phyloP scores from a whole-genome alignment of 2,329 filamentous ascomycete species.

The Myriangium duriaei region DNA sequence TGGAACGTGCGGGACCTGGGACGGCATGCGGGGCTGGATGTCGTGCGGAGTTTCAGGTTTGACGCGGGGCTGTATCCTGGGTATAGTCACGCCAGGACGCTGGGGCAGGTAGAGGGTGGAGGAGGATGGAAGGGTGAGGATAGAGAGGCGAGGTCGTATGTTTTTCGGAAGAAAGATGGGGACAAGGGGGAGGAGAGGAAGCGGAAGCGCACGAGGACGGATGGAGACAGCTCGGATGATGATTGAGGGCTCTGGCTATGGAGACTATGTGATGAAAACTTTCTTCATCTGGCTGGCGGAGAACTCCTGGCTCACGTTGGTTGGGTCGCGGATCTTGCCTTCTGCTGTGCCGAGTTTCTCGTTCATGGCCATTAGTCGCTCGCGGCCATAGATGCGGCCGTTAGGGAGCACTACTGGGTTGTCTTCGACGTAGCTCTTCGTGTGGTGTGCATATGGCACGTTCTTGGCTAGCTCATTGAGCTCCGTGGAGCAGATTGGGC shows the following conservation, averaged over 20 bases:
- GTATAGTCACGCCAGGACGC: slow-evolving; percentile 60
- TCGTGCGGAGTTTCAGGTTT: slow-evolving; percentile 60
- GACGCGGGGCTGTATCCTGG: slow-evolving; percentile 55
- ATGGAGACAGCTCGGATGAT: slow-evolving; percentile 15
- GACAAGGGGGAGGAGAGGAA: slow-evolving; percentile 1
- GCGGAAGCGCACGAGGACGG: slow-evolving; percentile 9
- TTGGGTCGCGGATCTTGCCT: slow-evolving; percentile 63
- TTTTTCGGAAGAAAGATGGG: slow-evolving; percentile 29
- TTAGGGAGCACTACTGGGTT: slow-evolving; percentile 83
- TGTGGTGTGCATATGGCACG: slow-evolving; percentile 90
- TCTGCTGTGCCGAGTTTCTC: slow-evolving; percentile 60
- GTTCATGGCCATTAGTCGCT: slow-evolving; percentile 62
- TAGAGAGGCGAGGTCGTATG: slow-evolving; percentile 33
- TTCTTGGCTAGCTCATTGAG: slow-evolving; percentile 79
- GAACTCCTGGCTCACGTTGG: slow-evolving; percentile 55
- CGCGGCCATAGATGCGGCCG: slow-evolving; percentile 68
- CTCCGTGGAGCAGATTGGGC: slow-evolving; percentile 91
- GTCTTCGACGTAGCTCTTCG: slow-evolving; percentile 80
- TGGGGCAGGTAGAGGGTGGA: slow-evolving; percentile 43
- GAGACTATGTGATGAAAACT: slow-evolving; percentile 67
- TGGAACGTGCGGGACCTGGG: slow-evolving; percentile 90
- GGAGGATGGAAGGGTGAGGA: slow-evolving; percentile 39
- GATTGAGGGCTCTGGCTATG: slow-evolving; percentile 11
- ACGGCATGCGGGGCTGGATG: slow-evolving; percentile 59
- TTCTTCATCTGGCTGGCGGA: slow-evolving; percentile 56